Conservation (phyloP, 2,329 filamentous ascomycete species). For the Cordyceps tenuipes region DNA sequence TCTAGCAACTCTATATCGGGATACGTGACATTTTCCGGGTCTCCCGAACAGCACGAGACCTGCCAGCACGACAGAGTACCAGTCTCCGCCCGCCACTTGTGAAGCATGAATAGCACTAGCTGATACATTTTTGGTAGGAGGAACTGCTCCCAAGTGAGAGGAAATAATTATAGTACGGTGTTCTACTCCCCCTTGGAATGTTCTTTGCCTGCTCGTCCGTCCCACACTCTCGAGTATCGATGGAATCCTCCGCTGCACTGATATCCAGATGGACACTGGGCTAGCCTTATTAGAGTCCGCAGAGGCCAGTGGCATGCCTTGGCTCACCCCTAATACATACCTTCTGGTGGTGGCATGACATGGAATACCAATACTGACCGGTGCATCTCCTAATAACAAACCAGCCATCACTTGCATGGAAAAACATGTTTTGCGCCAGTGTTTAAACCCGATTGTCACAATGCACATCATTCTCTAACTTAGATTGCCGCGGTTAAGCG, state of each 20-base stretch:
- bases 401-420: background rate
- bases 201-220: background rate
- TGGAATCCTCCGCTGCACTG: background rate
- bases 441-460: background rate
- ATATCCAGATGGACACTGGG: background rate
- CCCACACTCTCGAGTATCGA: background rate
- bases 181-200: background rate
- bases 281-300: too few relatives aligned
- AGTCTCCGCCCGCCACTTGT: too few relatives aligned
- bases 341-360: background rate
- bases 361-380: background rate
- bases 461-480: background rate
- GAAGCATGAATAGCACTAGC: too few relatives aligned
- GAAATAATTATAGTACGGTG: background rate
- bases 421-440: background rate
- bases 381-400: background rate
- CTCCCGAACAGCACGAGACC: too few relatives aligned
- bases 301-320: background rate
- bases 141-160: background rate
- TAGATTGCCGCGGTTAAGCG: background rate
- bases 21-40: background rate
- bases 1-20: slow-evolving; percentile 11
- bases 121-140: background rate
- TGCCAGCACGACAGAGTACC: too few relatives aligned
- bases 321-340: too few relatives aligned